A percentile compares a stretch with the other conserved stretches of the same genome.
These are phyloP conservation scores for Allantophomopsis cytisporea DNA, from an alignment of 2,329 filamentous ascomycete species.

Conservation along the genomic window DNA sequence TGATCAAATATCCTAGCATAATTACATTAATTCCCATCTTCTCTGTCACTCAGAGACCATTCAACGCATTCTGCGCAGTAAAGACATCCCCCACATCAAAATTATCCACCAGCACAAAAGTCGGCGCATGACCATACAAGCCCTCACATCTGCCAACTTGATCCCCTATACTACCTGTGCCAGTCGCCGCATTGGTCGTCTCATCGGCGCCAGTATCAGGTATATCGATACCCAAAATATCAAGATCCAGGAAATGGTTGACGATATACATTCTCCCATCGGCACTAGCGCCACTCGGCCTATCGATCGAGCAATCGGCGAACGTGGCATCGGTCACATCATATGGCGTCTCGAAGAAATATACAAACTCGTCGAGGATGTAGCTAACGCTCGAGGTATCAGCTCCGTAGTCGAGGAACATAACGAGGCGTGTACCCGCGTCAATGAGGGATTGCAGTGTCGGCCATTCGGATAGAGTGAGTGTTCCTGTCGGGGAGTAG, in stretches of 20 bases:
- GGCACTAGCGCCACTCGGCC: conserved; percentile 34
- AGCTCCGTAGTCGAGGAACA: conserved; percentile 56
- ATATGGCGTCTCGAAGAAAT: conserved; percentile 62
- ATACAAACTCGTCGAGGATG: conserved; percentile 48
- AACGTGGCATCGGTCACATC: conserved; percentile 45
- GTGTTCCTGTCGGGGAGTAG: conserved; percentile 11
- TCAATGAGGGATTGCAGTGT: conserved; percentile 54
- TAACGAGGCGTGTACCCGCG: conserved; percentile 47
- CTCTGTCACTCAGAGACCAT: conserved; percentile 5
- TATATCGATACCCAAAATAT: conserved; percentile 30
- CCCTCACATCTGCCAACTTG: conserved; percentile 31
- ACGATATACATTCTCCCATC: conserved; percentile 39
- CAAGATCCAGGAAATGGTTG: conserved; percentile 50
- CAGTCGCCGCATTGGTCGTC: conserved; percentile 30
- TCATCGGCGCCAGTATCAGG: conserved; percentile 32
- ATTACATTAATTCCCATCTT: no score
- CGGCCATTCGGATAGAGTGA: conserved; percentile 46
- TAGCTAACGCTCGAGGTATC: conserved; percentile 39
- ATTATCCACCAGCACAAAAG: conserved; percentile 43
- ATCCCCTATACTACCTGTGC: conserved; percentile 34
- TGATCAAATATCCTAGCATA: no score
- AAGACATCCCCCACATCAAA: conserved; percentile 30
- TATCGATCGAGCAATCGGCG: conserved; percentile 50
- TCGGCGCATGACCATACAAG: conserved; percentile 32
- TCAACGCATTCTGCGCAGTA: conserved; percentile 15